Evolutionary conservation across 2,329 filamentous ascomycete species (phyloP).

Genomic region (Intubia oerlemansii): DNA sequence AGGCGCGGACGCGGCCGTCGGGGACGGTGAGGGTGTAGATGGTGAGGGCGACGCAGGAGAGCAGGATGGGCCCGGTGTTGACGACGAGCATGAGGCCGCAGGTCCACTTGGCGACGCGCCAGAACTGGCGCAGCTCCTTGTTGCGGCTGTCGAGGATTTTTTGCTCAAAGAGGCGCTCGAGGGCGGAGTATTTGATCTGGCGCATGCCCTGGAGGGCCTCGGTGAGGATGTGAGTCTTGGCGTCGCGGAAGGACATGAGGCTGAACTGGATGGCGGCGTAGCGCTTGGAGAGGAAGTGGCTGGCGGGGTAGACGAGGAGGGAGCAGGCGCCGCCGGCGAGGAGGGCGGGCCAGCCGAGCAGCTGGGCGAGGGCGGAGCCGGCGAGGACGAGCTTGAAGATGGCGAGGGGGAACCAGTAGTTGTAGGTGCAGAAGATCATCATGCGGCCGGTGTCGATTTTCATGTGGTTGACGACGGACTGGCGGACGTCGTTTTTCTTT

Average conservation of each 20-base stretch:
- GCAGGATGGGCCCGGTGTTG: constrained; percentile 13
- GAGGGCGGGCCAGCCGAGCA: constrained; percentile 14
- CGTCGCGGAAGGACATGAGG: constrained; percentile 16
- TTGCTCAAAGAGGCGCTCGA: constrained; percentile 15
- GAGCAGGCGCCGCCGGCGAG: constrained; percentile 12
- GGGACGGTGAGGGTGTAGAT: constrained; percentile 14
- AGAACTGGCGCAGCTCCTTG: constrained; percentile 15
- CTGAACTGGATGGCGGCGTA: constrained; percentile 14
- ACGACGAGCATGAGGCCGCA: constrained; percentile 13
- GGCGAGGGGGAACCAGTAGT: constrained; percentile 15
- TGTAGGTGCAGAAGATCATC: constrained; percentile 13
- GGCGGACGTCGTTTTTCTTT: constrained; percentile 10
- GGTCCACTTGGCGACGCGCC: constrained; percentile 13
- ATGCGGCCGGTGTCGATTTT: constrained; percentile 15
- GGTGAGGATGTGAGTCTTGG: constrained; percentile 14
- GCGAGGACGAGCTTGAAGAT: constrained; percentile 14
- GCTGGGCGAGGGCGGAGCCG: constrained; percentile 11
- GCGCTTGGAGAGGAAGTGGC: constrained; percentile 11
- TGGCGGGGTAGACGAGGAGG: constrained; percentile 11
- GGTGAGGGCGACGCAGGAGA: constrained; percentile 13
- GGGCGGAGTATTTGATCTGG: constrained; percentile 17
- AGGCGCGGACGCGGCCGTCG: constrained; percentile 12
- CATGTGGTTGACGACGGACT: constrained; percentile 17
- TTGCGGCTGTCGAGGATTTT: constrained; percentile 15
- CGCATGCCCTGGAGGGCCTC: constrained; percentile 17